Percentiles rank a stretch among this genome's conserved stretches.
Evolutionary conservation across 805 yeast species (phyloP).

Genomic region (Starmerella potacharoeniae): DNA sequence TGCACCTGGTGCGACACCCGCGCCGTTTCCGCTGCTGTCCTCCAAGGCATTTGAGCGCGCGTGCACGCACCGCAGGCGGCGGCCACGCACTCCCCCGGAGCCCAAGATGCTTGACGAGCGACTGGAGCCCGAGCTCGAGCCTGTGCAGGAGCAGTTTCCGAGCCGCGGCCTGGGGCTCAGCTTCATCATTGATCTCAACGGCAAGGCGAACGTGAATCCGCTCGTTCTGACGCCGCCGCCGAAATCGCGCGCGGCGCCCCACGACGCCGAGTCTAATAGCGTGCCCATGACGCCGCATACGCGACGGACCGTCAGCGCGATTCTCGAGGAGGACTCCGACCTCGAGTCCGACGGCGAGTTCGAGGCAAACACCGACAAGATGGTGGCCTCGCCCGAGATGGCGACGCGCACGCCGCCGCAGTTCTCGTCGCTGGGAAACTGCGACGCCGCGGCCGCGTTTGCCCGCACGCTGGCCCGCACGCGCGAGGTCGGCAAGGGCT

Average conservation of each 20-base stretch:
- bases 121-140: background rate
- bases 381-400: background rate
- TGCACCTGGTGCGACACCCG: background rate
- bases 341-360: constrained; percentile 11
- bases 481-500: constrained; percentile 12
- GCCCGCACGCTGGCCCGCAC: constrained; percentile 18
- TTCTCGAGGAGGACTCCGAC: constrained; percentile 5
- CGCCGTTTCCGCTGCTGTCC: constrained; percentile 9
- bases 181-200: constrained; percentile 9
- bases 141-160: background rate
- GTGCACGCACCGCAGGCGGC: background rate
- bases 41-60: constrained; percentile 13
- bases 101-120: background rate
- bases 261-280: background rate
- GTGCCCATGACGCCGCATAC: constrained; percentile 1
- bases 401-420: constrained; percentile 15
- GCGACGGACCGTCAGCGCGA: background rate
- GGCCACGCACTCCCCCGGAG: background rate
- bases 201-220: constrained; percentile 7
- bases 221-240: background rate
- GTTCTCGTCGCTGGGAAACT: constrained; percentile 16
- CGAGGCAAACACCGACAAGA: constrained; percentile 2
- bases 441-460: constrained; percentile 20
- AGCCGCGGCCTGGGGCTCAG: constrained; percentile 10
- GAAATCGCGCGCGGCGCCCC: background rate